Evolutionary conservation across 371 early-diverging fungal species (phyloP).

Genomic region (Saksenaea oblongispora): DNA sequence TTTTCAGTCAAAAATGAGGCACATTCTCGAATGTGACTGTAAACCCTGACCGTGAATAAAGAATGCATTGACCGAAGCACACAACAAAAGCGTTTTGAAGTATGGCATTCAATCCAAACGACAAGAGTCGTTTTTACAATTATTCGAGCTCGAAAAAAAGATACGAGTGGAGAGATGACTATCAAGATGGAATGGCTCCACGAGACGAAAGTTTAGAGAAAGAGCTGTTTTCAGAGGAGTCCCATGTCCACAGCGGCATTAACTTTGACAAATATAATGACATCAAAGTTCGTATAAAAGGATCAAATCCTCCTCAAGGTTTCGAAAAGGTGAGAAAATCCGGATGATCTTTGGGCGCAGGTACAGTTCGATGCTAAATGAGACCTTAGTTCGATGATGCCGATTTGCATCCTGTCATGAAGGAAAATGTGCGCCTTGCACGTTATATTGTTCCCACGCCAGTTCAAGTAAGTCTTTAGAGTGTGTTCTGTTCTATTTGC

Average conservation of each 20-base stretch:
- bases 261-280: conserved; percentile 60
- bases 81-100: background rate
- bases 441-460: conserved; percentile 70
- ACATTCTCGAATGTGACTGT: too few relatives aligned
- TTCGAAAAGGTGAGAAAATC: conserved; percentile 30
- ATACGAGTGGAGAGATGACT: conserved; percentile 49
- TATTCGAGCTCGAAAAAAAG: conserved; percentile 44
- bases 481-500: background rate
- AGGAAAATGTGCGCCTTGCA: conserved; percentile 57
- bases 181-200: conserved; percentile 34
- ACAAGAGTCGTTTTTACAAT: conserved; percentile 24
- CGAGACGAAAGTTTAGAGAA: conserved; percentile 46
- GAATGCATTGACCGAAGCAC: too few relatives aligned
- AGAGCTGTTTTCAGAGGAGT: conserved; percentile 53
- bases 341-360: background rate
- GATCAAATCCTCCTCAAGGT: conserved; percentile 46
- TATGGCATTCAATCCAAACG: background rate
- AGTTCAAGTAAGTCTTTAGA: conserved; percentile 50
- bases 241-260: conserved; percentile 49
- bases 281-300: conserved; percentile 54
- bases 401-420: conserved; percentile 48
- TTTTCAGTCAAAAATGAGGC: too few relatives aligned
- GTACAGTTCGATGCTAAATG: background rate
- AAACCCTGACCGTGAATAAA: background rate
- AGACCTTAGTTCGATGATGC: conserved; percentile 48